A percentile compares a stretch with the other conserved stretches of the same genome.
These are phyloP conservation scores for Colletotrichum sp. DNA, from an alignment of 2,329 filamentous ascomycete species.

Conservation along the genomic window DNA sequence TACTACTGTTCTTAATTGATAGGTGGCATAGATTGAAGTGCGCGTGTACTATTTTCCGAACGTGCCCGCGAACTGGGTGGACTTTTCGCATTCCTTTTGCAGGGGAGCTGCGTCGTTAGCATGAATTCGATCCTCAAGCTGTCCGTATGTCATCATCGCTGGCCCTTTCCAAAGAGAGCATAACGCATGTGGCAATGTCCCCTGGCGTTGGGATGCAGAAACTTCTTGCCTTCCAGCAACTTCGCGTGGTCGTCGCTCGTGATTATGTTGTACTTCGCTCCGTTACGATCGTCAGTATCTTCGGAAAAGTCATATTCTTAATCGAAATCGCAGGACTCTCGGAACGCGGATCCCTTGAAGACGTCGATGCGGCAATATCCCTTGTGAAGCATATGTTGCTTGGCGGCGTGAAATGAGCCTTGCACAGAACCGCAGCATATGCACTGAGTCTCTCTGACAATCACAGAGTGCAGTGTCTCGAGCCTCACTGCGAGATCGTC, in stretches of 20 bases:
- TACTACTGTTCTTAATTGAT: no score
- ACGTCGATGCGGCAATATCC: slow-evolving; percentile 52
- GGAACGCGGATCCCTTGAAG: slow-evolving; percentile 36
- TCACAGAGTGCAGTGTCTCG: slow-evolving; percentile 50
- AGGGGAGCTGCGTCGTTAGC: neutral
- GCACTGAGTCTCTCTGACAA: slow-evolving; percentile 54
- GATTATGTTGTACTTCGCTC: neutral
- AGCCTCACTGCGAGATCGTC: slow-evolving; percentile 47
- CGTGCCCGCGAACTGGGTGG: neutral
- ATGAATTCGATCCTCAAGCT: fast-evolving
- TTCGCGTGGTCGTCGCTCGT: neutral
- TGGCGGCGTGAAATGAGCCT: slow-evolving; percentile 45
- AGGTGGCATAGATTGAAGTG: no score
- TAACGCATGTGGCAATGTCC: neutral
- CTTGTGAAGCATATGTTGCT: slow-evolving; percentile 56
- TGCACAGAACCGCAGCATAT: slow-evolving; percentile 52
- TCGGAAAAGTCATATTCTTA: neutral
- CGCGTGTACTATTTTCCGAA: no score
- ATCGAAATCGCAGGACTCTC: slow-evolving; percentile 42
- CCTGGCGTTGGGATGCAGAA: neutral
- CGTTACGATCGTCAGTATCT: neutral
- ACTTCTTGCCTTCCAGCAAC: neutral
- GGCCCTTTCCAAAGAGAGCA: neutral
- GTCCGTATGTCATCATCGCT: neutral
- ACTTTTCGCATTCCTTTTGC: neutral